A percentile compares a stretch with the other conserved stretches of the same genome.
Conservation (phyloP, 2,329 filamentous ascomycete genomes). For the Podosphaera fusca region DNA sequence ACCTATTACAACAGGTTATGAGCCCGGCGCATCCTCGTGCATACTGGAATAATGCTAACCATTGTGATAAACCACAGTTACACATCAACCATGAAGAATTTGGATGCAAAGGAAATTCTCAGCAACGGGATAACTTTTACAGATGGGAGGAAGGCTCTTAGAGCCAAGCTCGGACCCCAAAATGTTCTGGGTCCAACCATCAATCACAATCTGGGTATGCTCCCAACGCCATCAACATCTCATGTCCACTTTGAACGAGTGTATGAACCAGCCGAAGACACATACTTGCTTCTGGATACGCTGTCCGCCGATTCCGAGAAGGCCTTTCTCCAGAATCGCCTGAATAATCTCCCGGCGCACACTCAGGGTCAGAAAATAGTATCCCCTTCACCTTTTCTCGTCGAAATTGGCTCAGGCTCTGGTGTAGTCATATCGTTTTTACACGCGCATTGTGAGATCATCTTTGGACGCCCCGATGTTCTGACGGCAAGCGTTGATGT, state of each 20-base stretch:
- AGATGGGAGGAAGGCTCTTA: no score
- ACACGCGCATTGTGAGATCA: slow-evolving; percentile 44
- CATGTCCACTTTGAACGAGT: slow-evolving; percentile 75
- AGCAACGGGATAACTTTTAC: no score
- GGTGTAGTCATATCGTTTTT: slow-evolving; percentile 84
- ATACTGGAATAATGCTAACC: no score
- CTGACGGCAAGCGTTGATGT: slow-evolving; percentile 63
- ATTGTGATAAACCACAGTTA: no score
- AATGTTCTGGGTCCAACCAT: no score
- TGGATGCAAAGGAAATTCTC: no score
- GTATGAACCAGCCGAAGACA: slow-evolving; percentile 93
- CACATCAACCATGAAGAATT: no score
- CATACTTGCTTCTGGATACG: slow-evolving; percentile 80
- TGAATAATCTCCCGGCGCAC: no score
- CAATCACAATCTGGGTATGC: slow-evolving; percentile 29
- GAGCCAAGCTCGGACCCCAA: no score
- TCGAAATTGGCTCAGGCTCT: slow-evolving; percentile 79
- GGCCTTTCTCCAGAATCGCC: slow-evolving; percentile 8
- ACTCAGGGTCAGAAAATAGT: slow-evolving; percentile 13
- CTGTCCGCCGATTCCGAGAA: slow-evolving; percentile 35
- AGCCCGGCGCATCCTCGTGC: no score
- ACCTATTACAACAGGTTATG: no score
- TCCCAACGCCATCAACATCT: slow-evolving; percentile 80
- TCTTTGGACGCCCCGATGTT: slow-evolving; percentile 51
- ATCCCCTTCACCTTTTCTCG: slow-evolving; percentile 31